Conservation (phyloP, 192 early-diverging fungal genomes). For the Coemansia sp. region DNA sequence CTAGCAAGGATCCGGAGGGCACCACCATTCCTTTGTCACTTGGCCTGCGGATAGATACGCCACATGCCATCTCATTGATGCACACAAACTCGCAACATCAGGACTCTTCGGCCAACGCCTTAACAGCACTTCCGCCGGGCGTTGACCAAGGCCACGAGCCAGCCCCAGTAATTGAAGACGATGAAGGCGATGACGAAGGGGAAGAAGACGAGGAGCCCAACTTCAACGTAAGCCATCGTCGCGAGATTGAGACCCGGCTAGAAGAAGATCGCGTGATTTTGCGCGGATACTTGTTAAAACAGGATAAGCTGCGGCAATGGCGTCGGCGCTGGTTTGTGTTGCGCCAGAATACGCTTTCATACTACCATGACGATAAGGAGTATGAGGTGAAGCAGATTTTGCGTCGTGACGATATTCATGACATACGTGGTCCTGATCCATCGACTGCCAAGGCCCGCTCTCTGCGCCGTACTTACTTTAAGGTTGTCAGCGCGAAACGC, state of each 20-base stretch:
- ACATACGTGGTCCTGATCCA: conserved; percentile 48
- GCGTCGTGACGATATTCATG: conserved; percentile 38
- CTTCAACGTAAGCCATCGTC: conserved; percentile 47
- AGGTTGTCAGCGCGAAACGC: conserved; percentile 43
- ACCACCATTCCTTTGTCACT: conserved; percentile 2
- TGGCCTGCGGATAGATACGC: conserved; percentile 25
- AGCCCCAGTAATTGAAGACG: conserved; percentile 18
- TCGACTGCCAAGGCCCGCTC: conserved; percentile 51
- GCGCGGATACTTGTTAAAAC: conserved; percentile 52
- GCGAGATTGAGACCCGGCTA: conserved; percentile 45
- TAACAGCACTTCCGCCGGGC: conserved; percentile 30
- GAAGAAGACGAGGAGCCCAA: conserved; percentile 54
- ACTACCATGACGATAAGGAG: conserved; percentile 50
- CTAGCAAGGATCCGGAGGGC: background rate
- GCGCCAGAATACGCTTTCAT: conserved; percentile 53
- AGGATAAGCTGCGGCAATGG: conserved; percentile 56
- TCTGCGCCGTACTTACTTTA: conserved; percentile 45
- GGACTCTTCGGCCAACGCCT: conserved; percentile 4
- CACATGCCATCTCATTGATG: background rate
- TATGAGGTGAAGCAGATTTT: conserved; percentile 56
- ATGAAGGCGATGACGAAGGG: conserved; percentile 20
- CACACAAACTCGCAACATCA: conserved; percentile 13
- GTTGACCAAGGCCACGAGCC: conserved; percentile 40
- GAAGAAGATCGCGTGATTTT: conserved; percentile 45
- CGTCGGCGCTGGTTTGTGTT: conserved; percentile 58